Percentiles rank a stretch among this genome's conserved stretches.
phyloP scores from a whole-genome alignment of 2,329 filamentous ascomycete genomes.

The Aspergillus fumigatus region DNA sequence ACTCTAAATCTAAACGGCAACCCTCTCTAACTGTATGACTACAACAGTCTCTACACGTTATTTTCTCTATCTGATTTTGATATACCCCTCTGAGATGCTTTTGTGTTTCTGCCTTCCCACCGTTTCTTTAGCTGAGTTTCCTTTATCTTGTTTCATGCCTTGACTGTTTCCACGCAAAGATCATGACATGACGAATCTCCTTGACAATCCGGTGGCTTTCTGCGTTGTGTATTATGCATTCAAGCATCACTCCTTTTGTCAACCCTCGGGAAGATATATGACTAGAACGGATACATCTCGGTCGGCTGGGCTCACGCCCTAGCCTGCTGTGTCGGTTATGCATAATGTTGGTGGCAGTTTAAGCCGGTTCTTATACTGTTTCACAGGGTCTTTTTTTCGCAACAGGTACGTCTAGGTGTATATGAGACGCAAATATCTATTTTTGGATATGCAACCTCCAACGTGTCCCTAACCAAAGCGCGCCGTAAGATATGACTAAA shows the following conservation, averaged over 20 bases:
- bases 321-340: slow-evolving; percentile 1
- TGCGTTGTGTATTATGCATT: background rate
- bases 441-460: background rate
- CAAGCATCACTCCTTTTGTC: slow-evolving; percentile 2
- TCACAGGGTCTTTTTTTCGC: background rate
- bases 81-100: slow-evolving; percentile 30
- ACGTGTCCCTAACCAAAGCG: too few relatives aligned
- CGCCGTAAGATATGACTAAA: too few relatives aligned
- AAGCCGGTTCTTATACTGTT: slow-evolving; percentile 9
- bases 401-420: background rate
- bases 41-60: background rate
- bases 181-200: slow-evolving; percentile 6
- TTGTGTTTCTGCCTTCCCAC: background rate
- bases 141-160: slow-evolving; percentile 14
- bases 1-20: slow-evolving; percentile 66
- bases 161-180: background rate
- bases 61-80: slow-evolving; percentile 13
- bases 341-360: slow-evolving; percentile 6
- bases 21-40: background rate
- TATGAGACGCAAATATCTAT: background rate
- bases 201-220: background rate
- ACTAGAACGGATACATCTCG: slow-evolving; percentile 9
- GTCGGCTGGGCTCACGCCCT: slow-evolving; percentile 11
- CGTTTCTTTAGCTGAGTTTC: background rate
- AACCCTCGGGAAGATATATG: background rate